Evolutionary conservation across 192 early-diverging fungal genomes (phyloP).

Genomic region (Umbelopsis isabellina): DNA sequence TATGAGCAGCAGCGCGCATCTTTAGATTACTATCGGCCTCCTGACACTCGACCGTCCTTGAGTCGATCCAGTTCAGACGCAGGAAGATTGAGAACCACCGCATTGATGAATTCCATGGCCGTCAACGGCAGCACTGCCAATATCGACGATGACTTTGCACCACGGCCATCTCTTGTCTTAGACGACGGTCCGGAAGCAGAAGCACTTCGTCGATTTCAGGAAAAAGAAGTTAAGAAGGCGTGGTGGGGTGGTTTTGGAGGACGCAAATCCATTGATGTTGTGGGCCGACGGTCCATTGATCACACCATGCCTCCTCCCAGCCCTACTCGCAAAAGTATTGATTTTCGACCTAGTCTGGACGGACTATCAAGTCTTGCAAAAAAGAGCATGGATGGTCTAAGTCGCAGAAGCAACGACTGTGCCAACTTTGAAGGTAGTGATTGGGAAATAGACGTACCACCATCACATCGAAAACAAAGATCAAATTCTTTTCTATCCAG

Average conservation of each 20-base stretch:
- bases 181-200: constrained; percentile 35
- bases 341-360: constrained; percentile 42
- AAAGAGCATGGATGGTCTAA: constrained; percentile 36
- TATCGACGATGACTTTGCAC: constrained; percentile 18
- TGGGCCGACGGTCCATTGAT: constrained; percentile 26
- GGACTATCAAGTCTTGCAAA: constrained; percentile 33
- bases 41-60: constrained; percentile 13
- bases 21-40: constrained; percentile 26
- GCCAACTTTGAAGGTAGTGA: constrained; percentile 22
- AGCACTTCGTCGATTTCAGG: constrained; percentile 28
- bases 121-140: constrained; percentile 26
- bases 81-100: constrained; percentile 32
- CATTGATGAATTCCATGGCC: constrained; percentile 32
- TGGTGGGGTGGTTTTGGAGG: constrained; percentile 40
- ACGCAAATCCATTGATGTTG: constrained; percentile 31
- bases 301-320: neutral
- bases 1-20: constrained; percentile 19
- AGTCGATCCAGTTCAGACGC: constrained; percentile 40
- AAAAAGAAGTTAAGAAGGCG: constrained; percentile 41
- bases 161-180: constrained; percentile 26
- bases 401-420: constrained; percentile 27
- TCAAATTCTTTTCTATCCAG: constrained; percentile 13
- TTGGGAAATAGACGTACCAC: constrained; percentile 19
- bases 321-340: constrained; percentile 24
- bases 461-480: constrained; percentile 2